Base-by-base conservation (phyloP, 805 yeast species). In the Ogataea allantospora region DNA sequence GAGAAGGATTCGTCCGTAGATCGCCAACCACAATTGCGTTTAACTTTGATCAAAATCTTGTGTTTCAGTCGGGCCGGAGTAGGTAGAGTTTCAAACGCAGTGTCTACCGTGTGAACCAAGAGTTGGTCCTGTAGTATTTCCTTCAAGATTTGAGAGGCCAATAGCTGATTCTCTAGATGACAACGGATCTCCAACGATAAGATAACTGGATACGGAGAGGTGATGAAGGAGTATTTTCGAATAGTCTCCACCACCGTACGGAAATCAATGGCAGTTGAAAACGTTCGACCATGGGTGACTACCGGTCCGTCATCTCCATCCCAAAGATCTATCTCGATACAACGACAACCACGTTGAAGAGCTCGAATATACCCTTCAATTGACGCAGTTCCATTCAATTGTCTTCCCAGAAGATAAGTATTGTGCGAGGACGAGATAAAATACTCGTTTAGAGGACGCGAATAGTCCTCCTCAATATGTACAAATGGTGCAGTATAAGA, bases 301-400 rank as follows among this genome's bases (percentile, higher is more conserved):
- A 86, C 75, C 0, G 99, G 99, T 0, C 83, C 89, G 9, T 63
- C 60, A 10, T 56, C 61, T 4, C 63, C 85, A 64, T 91, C 96
- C 99, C 99, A 93, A 14, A 93, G 70, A 60, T 93, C 99, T 27
- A 93, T 78, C 55, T 93, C 99, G n/a, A 93, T 70, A 46, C 96
- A 89, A 30, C 96, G 70, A 53, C 98, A 93, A 1, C 99, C 98
- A 38, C 88, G 75, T 57, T 88, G 96, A 33, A 93, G 65, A 0
- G 87, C 93, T 34, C 83, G 75, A 12, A 88, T 79, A 50, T 93
- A 93, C 0, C 95, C 95, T 54, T 91, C 97, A 2, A 88, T 78
- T 0, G 97, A 87, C 0, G 96, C 83, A 3, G 76, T 80, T 14
- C 93, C 95, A 2, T 81, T 95, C 12, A 86, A 73, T 55, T 93